Conservation (phyloP, 768 basidiomycete species). For the Pisolithus sp. region DNA sequence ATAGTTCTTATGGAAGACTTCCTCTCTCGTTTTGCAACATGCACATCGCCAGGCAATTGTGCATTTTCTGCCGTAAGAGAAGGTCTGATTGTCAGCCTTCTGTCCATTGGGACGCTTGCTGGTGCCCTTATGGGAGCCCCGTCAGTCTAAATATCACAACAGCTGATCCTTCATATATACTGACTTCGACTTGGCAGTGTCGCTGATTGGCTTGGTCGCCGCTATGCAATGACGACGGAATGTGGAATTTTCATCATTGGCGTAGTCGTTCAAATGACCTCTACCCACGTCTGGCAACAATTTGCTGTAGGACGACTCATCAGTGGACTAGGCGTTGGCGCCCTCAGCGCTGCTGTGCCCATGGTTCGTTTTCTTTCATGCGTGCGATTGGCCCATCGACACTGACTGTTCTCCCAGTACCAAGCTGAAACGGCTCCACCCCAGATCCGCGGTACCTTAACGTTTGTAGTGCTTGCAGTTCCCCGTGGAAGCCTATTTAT, state of each 20-base stretch:
- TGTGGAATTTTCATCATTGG: conserved; percentile 54
- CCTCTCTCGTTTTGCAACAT: conserved; percentile 53
- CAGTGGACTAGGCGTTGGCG: conserved; percentile 63
- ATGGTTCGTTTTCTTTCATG: conserved; percentile 32
- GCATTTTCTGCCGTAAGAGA: conserved; percentile 14
- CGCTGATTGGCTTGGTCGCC: conserved; percentile 60
- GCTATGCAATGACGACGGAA: conserved; percentile 59
- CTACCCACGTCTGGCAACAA: conserved; percentile 55
- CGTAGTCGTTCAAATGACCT: conserved; percentile 51
- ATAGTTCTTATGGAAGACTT: conserved; percentile 72
- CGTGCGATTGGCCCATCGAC: too few relatives aligned
- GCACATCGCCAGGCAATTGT: conserved; percentile 33
- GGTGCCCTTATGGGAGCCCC: too few relatives aligned
- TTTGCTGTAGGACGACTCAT: conserved; percentile 60
- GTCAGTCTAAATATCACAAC: too few relatives aligned
- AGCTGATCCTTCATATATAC: too few relatives aligned
- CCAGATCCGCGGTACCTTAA: too few relatives aligned
- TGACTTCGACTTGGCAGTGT: conserved; percentile 37
- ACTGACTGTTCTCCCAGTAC: too few relatives aligned
- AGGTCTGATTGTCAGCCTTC: too few relatives aligned
- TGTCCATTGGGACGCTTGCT: too few relatives aligned
- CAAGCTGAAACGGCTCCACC: too few relatives aligned
- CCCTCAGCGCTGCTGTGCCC: conserved; percentile 60
- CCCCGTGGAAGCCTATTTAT: too few relatives aligned
- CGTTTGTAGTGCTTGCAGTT: too few relatives aligned